Conservation (phyloP, 1,139 yeast species). For the Lodderomyces margitis region DNA sequence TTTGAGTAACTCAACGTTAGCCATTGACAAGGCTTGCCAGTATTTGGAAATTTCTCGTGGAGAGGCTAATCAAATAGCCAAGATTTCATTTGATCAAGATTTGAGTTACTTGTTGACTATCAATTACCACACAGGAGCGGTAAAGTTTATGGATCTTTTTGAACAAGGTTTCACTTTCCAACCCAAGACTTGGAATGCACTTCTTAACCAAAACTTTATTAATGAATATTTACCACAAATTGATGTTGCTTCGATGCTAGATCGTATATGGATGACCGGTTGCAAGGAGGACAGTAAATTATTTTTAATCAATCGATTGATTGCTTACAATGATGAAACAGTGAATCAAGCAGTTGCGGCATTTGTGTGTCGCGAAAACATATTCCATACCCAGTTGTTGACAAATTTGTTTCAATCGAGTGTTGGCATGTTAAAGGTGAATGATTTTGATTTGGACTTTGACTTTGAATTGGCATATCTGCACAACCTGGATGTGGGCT, state of each 20-base stretch:
- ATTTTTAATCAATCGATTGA: conserved; percentile 20
- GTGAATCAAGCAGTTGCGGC: conserved; percentile 26
- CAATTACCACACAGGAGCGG: conserved; percentile 28
- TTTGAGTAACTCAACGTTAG: conserved; percentile 14
- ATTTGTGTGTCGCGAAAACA: conserved; percentile 14
- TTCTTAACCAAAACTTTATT: conserved; percentile 32
- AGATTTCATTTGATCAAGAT: conserved; percentile 17
- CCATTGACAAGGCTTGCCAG: conserved; percentile 22
- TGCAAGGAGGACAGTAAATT: conserved; percentile 17
- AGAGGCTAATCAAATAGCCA: conserved; percentile 3
- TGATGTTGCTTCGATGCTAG: conserved; percentile 23
- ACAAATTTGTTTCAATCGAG: conserved; percentile 13
- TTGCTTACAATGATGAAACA: conserved; percentile 28
- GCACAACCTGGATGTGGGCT: conserved; percentile 15
- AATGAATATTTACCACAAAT: conserved; percentile 20
- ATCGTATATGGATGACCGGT: conserved; percentile 24
- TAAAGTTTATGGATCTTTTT: conserved; percentile 28
- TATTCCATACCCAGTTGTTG: conserved; percentile 15
- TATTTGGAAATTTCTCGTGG: conserved; percentile 12
- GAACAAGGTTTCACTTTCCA: conserved; percentile 31
- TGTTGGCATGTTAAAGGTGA: background rate
- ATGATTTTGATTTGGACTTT: background rate
- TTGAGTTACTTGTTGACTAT: conserved; percentile 30
- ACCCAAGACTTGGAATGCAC: conserved; percentile 32
- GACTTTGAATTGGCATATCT: conserved; percentile 1